A percentile compares a stretch with the other conserved stretches of the same genome.
Conservation (phyloP, 306 rosid species). For the Prunus salicina region DNA sequence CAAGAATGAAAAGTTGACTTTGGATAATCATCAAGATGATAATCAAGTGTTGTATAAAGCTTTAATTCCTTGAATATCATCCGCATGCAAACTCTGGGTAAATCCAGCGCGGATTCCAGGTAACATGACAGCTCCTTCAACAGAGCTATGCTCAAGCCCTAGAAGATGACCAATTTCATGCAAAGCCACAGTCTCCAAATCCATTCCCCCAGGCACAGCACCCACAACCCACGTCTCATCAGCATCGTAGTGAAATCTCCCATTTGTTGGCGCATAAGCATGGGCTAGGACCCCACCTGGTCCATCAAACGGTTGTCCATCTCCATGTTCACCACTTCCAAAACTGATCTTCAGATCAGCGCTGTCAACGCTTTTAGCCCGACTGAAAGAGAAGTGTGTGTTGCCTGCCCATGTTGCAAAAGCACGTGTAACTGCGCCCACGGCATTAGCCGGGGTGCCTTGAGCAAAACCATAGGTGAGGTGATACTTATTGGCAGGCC, state of each 20-base stretch:
- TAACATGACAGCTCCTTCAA: constrained; percentile 25
- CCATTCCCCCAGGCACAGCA: not conserved
- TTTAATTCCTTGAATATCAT: constrained; percentile 34
- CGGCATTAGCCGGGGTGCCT: not conserved
- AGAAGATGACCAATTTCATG: constrained; percentile 41
- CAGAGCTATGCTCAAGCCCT: constrained; percentile 33
- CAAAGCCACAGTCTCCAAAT: constrained; percentile 31
- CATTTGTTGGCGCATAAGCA: constrained; percentile 21
- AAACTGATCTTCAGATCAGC: constrained; percentile 22
- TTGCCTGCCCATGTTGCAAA: constrained; percentile 24
- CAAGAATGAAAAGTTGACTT: not conserved
- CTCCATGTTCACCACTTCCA: constrained; percentile 23
- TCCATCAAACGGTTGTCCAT: constrained; percentile 23
- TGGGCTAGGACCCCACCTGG: constrained; percentile 21
- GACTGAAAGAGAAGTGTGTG: constrained; percentile 14
- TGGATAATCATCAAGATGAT: not conserved
- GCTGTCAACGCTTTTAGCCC: not conserved
- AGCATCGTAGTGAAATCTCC: constrained; percentile 28
- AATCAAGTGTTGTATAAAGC: constrained; percentile 17
- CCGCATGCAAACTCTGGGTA: constrained; percentile 21
- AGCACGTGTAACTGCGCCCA: constrained; percentile 13
- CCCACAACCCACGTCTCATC: constrained; percentile 28
- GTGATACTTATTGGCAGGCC: constrained; percentile 25
- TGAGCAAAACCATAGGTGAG: constrained; percentile 16
- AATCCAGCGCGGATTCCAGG: not conserved